phyloP scores from a whole-genome alignment of 2,329 filamentous ascomycete genomes.

The Phoma herbarum region DNA sequence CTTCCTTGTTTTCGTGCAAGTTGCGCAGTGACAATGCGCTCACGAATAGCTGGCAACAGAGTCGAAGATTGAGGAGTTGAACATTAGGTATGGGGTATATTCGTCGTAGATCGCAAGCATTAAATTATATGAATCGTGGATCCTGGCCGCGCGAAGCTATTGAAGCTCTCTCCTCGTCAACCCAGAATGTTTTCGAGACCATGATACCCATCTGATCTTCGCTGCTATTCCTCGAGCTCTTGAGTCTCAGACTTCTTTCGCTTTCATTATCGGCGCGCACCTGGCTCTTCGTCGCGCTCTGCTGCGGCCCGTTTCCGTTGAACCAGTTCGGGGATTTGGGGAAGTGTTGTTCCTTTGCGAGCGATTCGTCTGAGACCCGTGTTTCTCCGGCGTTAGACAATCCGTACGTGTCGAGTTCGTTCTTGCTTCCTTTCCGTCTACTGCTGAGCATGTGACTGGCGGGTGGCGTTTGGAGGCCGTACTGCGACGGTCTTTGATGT shows the following conservation, averaged over 20 bases:
- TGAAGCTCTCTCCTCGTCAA: constrained; percentile 39
- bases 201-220: constrained; percentile 42
- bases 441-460: constrained; percentile 20
- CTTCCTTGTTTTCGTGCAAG: background rate
- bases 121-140: constrained; percentile 2
- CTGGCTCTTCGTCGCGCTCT: constrained; percentile 22
- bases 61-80: background rate
- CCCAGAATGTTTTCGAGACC: constrained; percentile 44
- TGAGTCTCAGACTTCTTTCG: constrained; percentile 34
- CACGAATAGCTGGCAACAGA: background rate
- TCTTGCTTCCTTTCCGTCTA: constrained; percentile 28
- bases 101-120: constrained; percentile 6
- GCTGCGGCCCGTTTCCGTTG: constrained; percentile 12
- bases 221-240: constrained; percentile 29
- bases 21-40: background rate
- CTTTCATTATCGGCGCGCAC: constrained; percentile 33
- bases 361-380: constrained; percentile 26
- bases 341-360: background rate
- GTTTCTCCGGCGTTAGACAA: constrained; percentile 31
- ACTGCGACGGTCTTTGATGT: constrained; percentile 32
- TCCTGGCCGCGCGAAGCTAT: constrained; percentile 16
- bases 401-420: constrained; percentile 35
- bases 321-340: constrained; percentile 30
- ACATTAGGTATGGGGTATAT: constrained; percentile 19
- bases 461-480: constrained; percentile 31